Base-by-base conservation (phyloP, 2,329 filamentous ascomycete genomes). In the Aureobasidium pullulans region DNA sequence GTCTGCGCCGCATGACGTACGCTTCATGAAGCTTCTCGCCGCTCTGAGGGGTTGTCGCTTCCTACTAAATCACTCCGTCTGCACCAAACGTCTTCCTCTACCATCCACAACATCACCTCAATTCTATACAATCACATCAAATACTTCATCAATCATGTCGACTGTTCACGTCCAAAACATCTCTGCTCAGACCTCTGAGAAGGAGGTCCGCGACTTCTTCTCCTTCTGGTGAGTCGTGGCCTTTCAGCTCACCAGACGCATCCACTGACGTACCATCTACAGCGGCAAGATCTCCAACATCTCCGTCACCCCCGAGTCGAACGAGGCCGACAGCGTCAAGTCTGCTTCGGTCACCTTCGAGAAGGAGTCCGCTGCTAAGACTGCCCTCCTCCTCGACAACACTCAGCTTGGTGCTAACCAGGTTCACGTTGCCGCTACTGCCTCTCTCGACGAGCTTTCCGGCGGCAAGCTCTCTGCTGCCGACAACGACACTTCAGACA, bases 151-250 rank as follows among this genome's bases (percentile, higher is more conserved):
- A 32, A 75, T 46, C 64, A 80, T 81, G 78, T 73, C 78, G 62
- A 82, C 77, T 53, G 90, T 96, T 64, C 79, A 92, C 77, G 92
- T 97, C 69, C 88, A 89, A 77, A 92, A 94, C 79, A 96, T 99
- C 77, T 85, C 89, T 66, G 73, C 80, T 63, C 77, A 86, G 72
- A 96, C 93, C 60, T 85, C 83, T 66, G 91, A 99, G 76, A 87
- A 92, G 77, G 91, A 97, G 76, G 86, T 99, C 68, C 85, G 85
- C 71, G 92, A 96, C 72, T 99, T 99, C 82, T 99, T 99, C 81
- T 94, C 88, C 80, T 97, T 97, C 76, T 86, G 84, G 90, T 93
- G 81, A 72, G 84, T 69, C 46, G 48, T 52, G 47, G 32, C 37
- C 32, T 44, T n/a, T n/a, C 34, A 49, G 34, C 29, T n/a, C 28